Percentiles rank a stretch among this genome's conserved stretches.
These are phyloP conservation scores for Holtermanniella nyarrowii DNA, from an alignment of 768 basidiomycete species.

Conservation along the genomic window DNA sequence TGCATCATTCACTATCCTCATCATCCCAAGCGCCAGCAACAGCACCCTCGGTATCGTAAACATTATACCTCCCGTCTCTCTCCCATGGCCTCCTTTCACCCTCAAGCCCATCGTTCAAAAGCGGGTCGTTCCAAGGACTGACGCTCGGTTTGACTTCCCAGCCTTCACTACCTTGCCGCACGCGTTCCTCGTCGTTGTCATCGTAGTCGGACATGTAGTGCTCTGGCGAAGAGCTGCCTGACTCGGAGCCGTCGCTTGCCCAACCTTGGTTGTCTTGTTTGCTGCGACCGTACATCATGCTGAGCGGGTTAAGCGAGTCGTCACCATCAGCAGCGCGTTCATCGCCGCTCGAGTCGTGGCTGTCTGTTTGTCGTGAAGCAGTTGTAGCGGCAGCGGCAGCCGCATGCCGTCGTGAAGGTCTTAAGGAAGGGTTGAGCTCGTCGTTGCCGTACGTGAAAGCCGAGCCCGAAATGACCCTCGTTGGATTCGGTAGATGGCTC, in stretches of 20 bases:
- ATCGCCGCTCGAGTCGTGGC: not conserved
- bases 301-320: not conserved
- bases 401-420: slow-evolving; percentile 47
- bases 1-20: not conserved
- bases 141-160: slow-evolving; percentile 25
- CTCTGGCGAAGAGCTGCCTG: slow-evolving; percentile 28
- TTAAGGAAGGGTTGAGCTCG: slow-evolving; percentile 62
- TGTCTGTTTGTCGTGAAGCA: not conserved
- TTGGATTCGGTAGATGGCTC: slow-evolving; percentile 24
- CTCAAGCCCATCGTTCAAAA: slow-evolving; percentile 1
- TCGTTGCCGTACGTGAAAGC: slow-evolving; percentile 74
- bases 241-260: slow-evolving; percentile 2
- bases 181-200: slow-evolving; percentile 20
- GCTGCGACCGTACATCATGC: slow-evolving; percentile 19
- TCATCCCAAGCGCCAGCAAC: not conserved
- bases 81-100: slow-evolving; percentile 11
- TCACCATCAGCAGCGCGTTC: not conserved
- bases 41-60: slow-evolving; percentile 12
- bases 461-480: slow-evolving; percentile 34
- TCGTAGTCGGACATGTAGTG: slow-evolving; percentile 38
- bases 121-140: slow-evolving; percentile 1
- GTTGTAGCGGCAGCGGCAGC: slow-evolving; percentile 10
- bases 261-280: slow-evolving; percentile 4
- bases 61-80: slow-evolving; percentile 17
- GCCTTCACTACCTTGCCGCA: slow-evolving; percentile 38